Conservation (phyloP, 176 grass and related monocot species). For the Carex pumila region DNA sequence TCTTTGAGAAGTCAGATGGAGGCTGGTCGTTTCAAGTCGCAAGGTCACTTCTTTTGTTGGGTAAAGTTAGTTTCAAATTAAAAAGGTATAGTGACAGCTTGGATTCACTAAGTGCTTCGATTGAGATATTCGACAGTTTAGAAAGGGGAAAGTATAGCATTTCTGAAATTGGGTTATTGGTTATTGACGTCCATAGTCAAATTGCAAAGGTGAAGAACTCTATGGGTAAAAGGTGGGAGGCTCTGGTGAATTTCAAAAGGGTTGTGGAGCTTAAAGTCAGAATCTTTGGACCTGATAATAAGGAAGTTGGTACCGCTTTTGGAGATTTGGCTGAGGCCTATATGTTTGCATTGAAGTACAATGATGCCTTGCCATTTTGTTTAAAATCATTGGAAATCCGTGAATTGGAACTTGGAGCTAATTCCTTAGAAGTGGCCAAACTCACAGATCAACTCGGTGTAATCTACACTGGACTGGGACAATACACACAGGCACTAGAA, state of each 20-base stretch:
- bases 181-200: slow-evolving; percentile 42
- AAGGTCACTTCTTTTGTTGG: slow-evolving; percentile 50
- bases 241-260: slow-evolving; percentile 29
- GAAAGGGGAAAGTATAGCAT: background rate
- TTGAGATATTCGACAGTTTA: slow-evolving; percentile 36
- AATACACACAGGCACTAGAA: slow-evolving; percentile 42
- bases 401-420: slow-evolving; percentile 15
- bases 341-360: slow-evolving; percentile 33
- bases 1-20: slow-evolving; percentile 50
- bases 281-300: slow-evolving; percentile 21
- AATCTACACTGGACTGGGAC: slow-evolving; percentile 41
- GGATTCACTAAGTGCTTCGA: slow-evolving; percentile 52
- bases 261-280: slow-evolving; percentile 36
- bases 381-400: slow-evolving; percentile 44
- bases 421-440: slow-evolving; percentile 39
- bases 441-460: slow-evolving; percentile 37
- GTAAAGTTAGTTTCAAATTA: slow-evolving; percentile 37
- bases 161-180: slow-evolving; percentile 27
- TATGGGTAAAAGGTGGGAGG: slow-evolving; percentile 52
- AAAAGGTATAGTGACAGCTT: slow-evolving; percentile 41
- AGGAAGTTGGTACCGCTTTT: slow-evolving; percentile 39
- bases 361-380: slow-evolving; percentile 44
- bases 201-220: slow-evolving; percentile 44
- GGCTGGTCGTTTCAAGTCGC: slow-evolving; percentile 63
- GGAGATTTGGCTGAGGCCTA: slow-evolving; percentile 46